These are phyloP conservation scores for Pichia sp. DNA, from an alignment of 1,139 yeast species.

Conservation along the genomic window DNA sequence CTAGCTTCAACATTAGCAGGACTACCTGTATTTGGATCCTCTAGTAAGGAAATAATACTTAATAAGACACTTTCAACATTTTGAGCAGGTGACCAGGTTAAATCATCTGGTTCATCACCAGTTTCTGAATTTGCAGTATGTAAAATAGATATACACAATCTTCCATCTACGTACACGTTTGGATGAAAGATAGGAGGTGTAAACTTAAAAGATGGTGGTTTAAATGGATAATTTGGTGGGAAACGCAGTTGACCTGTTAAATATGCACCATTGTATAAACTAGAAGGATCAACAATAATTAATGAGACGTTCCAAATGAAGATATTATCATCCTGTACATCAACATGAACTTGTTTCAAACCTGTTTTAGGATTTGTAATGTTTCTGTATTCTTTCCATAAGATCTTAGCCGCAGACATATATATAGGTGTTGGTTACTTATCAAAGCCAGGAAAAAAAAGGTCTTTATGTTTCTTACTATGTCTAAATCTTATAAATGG, in stretches of 20 bases:
- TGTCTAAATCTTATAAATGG: too few relatives aligned
- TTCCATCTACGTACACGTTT: constrained; percentile 88
- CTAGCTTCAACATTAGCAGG: constrained; percentile 98
- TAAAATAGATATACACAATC: constrained; percentile 86
- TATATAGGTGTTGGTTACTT: background rate
- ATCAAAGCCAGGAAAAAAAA: background rate
- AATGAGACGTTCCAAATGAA: constrained; percentile 92
- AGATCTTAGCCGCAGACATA: constrained; percentile 57
- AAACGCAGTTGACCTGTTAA: constrained; percentile 90
- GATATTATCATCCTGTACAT: constrained; percentile 82
- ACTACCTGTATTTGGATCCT: constrained; percentile 81
- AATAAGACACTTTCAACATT: constrained; percentile 87
- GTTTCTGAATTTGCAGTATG: constrained; percentile 76
- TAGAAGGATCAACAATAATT: constrained; percentile 85
- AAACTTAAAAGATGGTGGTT: constrained; percentile 92
- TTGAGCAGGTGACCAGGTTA: constrained; percentile 96
- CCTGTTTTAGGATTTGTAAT: constrained; percentile 90
- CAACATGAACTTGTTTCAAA: constrained; percentile 82
- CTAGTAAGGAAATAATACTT: constrained; percentile 81
- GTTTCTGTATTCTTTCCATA: constrained; percentile 91
- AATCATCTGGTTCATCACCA: constrained; percentile 85
- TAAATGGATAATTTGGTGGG: constrained; percentile 84
- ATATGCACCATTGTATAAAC: constrained; percentile 91
- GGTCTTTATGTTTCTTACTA: background rate
- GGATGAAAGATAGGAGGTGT: constrained; percentile 96